phyloP scores from a whole-genome alignment of 139 green algal genomes.

The Chlorella sorokiniana region DNA sequence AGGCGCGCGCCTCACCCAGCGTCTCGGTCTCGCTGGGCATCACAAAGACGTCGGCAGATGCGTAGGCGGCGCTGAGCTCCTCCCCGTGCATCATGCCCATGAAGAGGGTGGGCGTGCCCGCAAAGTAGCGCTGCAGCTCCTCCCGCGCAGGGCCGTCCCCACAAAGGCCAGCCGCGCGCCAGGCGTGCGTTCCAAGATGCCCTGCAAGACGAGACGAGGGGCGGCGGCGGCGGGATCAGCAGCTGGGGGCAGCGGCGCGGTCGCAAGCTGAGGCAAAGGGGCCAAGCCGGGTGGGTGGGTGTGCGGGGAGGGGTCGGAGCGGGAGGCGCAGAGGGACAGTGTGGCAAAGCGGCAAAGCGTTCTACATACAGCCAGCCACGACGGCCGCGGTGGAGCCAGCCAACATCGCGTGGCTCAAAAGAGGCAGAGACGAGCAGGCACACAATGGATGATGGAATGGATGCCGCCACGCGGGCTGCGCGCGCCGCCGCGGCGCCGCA shows the following conservation, averaged over 20 bases:
- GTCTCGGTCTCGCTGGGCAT: conserved; percentile 96
- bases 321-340: background rate
- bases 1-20: conserved; percentile 55
- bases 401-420: background rate
- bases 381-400: background rate
- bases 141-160: conserved; percentile 82
- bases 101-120: conserved; percentile 45
- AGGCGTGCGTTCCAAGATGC: conserved; percentile 70
- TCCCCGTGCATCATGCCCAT: conserved; percentile 83
- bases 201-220: conserved; percentile 50
- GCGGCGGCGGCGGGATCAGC: background rate
- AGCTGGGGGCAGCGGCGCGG: background rate
- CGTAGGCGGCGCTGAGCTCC: conserved; percentile 91
- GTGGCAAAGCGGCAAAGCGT: background rate
- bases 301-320: background rate
- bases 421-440: background rate
- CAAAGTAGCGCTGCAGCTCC: conserved; percentile 71
- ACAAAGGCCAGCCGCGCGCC: conserved; percentile 86
- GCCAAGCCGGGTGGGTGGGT: background rate
- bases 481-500: background rate
- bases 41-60: conserved; percentile 92
- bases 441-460: background rate
- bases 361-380: too few species aligned
- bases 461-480: background rate
- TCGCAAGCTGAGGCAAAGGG: too few species aligned